Base-by-base conservation (phyloP, 306 rosid genomes). In the Cicer judaicum region DNA sequence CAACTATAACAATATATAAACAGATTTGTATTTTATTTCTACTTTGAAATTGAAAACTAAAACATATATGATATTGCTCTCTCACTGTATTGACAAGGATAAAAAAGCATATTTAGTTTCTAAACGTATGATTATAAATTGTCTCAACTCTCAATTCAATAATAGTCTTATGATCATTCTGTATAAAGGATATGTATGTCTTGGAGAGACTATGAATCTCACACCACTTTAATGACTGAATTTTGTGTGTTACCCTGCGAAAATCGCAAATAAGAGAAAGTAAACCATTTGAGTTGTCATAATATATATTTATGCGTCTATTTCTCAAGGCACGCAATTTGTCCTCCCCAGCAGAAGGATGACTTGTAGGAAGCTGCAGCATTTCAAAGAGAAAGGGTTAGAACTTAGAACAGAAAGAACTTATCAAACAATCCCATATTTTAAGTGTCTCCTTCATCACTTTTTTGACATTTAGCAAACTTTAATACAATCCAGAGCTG, bases 321-420 rank as follows among this genome's bases (percentile, higher is more conserved):
- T 56, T 79, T 74, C 64, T 64, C 69, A 67, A 59, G 42, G 77
- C 61, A 8, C 68, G 19, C 63, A 66, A 42, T 76, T 42, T 21
- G 68, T 75, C 78, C 54, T 52, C 70, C 43, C 64, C 65, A 10
- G 18, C 13, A 47, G 78, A 76, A 41, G 68, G 69, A 64, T 50
- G 73, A 63, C 64, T 44, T 42, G 65, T 47, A 68, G 55, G 73
- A 64, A 64, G 21, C 84, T 78, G 87, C 79, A 83, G 62, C 38
- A 74, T 74, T 78, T 73, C 76, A 74, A 57, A 61, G 18, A 74
- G 61, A 47, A 55, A 68, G 13, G 59, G 70, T 24, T 24, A 2
- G 34, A 24, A 24, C 13, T 73, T 24, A 76, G 74, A 64, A 83
- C 36, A 66, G 63, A 48, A 43, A 60, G 6, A 46, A 67, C 67